A percentile compares a stretch with the other conserved stretches of the same genome.
phyloP scores from a whole-genome alignment of 2,329 filamentous ascomycete species.

The Metarhizium anisopliae region DNA sequence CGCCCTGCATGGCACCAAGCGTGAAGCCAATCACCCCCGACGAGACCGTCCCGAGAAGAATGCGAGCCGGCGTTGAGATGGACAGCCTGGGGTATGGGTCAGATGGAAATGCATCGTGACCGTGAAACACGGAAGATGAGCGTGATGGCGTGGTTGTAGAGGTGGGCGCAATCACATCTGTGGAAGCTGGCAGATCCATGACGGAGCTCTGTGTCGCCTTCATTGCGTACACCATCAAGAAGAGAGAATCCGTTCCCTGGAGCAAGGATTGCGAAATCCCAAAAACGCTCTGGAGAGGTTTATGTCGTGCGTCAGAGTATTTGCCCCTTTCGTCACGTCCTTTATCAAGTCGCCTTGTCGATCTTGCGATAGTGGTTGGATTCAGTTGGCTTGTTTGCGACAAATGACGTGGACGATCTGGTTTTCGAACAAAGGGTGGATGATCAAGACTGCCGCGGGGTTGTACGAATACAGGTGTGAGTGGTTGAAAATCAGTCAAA shows the following conservation, averaged over 20 bases:
- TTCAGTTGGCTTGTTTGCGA: background rate
- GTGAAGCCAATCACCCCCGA: constrained; percentile 61
- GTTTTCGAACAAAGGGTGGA: background rate
- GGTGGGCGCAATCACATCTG: constrained; percentile 2
- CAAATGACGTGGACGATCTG: background rate
- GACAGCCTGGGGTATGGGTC: constrained; percentile 41
- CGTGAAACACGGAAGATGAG: constrained; percentile 9
- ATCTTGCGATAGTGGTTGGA: background rate
- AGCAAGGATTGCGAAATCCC: background rate
- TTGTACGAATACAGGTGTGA: background rate
- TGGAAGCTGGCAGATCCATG: background rate
- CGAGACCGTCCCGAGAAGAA: constrained; percentile 53
- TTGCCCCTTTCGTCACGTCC: background rate
- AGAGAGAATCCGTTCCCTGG: background rate
- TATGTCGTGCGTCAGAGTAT: background rate
- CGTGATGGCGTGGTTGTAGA: background rate
- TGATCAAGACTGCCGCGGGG: background rate
- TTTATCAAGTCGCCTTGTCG: background rate
- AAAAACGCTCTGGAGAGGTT: too few species aligned
- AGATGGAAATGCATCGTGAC: constrained; percentile 13
- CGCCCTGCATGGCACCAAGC: constrained; percentile 65
- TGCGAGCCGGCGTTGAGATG: constrained; percentile 54
- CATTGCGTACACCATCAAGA: too few species aligned
- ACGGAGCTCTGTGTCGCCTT: background rate
- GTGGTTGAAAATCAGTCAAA: background rate